Base-by-base conservation (phyloP, 2,329 filamentous ascomycete species). In the Ceratocystiopsis brevicomis region DNA sequence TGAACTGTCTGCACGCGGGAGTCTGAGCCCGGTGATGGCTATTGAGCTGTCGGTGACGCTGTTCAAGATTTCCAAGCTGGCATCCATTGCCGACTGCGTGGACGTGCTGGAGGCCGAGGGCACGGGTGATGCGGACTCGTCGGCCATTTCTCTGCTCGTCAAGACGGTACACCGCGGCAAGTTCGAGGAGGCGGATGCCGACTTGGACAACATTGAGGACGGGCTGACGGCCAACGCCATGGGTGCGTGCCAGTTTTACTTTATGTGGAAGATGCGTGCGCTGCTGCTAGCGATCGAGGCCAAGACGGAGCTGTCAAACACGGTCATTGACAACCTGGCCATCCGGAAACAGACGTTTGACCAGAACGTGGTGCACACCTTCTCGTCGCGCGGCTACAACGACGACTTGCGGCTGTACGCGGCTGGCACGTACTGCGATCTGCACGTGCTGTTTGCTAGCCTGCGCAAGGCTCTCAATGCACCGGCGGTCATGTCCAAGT, bases 261-360 rank as follows among this genome's bases (percentile, higher is more conserved):
- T 95, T 56, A 84, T 93, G 76, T 98, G 90, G 90, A 88, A 90
- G 56, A 71, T 81, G 18, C 72, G 75, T 43, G 65, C 68, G 42
- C 54, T 84, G 47, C 65, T 67, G 48, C 64, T 68, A 43, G 59
- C 69, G 15, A 58, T 83, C 34, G 61, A 67, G 15, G 66, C 67
- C 21, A 69, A 74, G 38, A 67, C 65, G 4, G 68, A 62, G 42
- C 59, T 84, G 44, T 54, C 73, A 1, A 66, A 73, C 41, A 59
- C 64, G 8, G 70, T 76, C 9, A 63, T 86, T 30, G 73, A 81
- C 51, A 60, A 69, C 18, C 62, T 80, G n/a, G 67, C 69, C 9
- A 53, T 66, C 9, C 58, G 71, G 48, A 70, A 72, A 43, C 67
- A 69, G 44, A 61, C 64, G 1, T 78, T 79, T 54, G 65, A 71